These are phyloP conservation scores for Colletotrichum tanaceti DNA, from an alignment of 2,329 filamentous ascomycete genomes.

Conservation along the genomic window DNA sequence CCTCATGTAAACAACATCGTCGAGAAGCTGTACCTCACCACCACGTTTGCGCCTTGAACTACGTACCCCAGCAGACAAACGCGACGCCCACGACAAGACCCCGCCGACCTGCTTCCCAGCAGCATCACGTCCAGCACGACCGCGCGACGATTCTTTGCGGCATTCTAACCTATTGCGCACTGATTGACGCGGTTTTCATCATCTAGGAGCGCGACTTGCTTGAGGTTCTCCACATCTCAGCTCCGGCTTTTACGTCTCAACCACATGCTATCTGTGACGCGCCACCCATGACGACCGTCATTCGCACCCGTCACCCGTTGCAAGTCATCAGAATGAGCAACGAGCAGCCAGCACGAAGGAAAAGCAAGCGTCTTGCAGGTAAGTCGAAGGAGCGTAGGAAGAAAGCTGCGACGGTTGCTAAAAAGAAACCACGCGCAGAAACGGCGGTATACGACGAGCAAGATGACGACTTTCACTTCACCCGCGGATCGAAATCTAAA, in stretches of 20 bases:
- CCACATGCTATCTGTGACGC: slow-evolving; percentile 41
- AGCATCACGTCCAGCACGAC: not conserved
- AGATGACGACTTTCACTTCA: slow-evolving; percentile 82
- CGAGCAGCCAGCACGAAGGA: slow-evolving; percentile 69
- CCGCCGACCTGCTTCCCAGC: slow-evolving; percentile 4
- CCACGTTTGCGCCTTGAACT: slow-evolving; percentile 24
- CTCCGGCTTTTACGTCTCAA: slow-evolving; percentile 25
- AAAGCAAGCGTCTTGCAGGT: slow-evolving; percentile 74
- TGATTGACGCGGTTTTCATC: slow-evolving; percentile 32
- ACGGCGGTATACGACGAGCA: slow-evolving; percentile 67
- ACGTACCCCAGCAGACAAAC: slow-evolving; percentile 23
- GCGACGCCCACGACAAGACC: slow-evolving; percentile 24
- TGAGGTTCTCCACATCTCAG: not conserved
- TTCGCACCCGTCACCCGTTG: slow-evolving; percentile 72
- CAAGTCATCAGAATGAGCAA: slow-evolving; percentile 77
- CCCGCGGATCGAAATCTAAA: slow-evolving; percentile 75
- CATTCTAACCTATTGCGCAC: slow-evolving; percentile 1
- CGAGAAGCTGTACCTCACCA: slow-evolving; percentile 23
- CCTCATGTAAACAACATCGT: slow-evolving; percentile 43
- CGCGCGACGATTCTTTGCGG: not conserved
- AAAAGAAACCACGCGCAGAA: slow-evolving; percentile 65
- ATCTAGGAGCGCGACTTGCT: slow-evolving; percentile 21
- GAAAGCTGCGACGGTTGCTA: slow-evolving; percentile 70
- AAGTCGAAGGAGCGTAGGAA: slow-evolving; percentile 49
- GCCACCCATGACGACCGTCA: slow-evolving; percentile 78